Percentiles rank a stretch among this genome's conserved stretches.
These are phyloP conservation scores for Cucumis sativus DNA, from an alignment of 306 rosid species.

Conservation along the genomic window Cucumber_9930_V3 NC_026657.2:39542501-39543000, in stretches of 20 bases:
- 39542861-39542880: conserved; percentile 99
- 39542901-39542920: conserved; percentile 86
- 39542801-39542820: neutral
- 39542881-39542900: conserved; percentile 78
- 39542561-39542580: conserved; percentile 79
- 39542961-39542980: conserved; percentile 83
- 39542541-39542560: conserved; percentile 73
- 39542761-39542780: conserved; percentile 6
- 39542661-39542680: conserved; percentile 98
- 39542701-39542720: conserved; percentile 98
- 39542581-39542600: conserved; percentile 97
- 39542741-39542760: conserved; percentile 99
- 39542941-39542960: conserved; percentile 91
- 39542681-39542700: conserved; percentile 79
- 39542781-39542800: conserved; percentile 10
- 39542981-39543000: conserved; percentile 70
- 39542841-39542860: conserved; percentile 94
- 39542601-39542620: conserved; percentile 63
- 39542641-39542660: conserved; percentile 90
- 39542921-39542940: conserved; percentile 98
- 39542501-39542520: conserved; percentile 39
- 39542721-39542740: conserved; percentile 93
- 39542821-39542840: conserved; percentile 72
- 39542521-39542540: conserved; percentile 52
- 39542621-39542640: conserved; percentile 71